Evolutionary conservation across 805 yeast species (phyloP).

Genomic region (Yamadazyma akitaensis): DNA sequence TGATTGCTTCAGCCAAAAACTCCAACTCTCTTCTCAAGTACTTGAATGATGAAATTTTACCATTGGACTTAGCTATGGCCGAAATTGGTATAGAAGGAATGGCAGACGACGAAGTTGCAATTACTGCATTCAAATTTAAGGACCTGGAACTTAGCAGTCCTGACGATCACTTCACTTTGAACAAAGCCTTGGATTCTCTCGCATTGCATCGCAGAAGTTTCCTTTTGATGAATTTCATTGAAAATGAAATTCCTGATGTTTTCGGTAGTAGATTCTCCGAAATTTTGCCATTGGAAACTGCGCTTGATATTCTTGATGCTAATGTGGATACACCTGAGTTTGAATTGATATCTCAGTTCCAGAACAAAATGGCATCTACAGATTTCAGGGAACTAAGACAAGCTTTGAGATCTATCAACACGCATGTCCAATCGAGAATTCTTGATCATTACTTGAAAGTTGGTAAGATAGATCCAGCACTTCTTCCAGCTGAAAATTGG

Average conservation of each 20-base stretch:
- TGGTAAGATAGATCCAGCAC: slow-evolving; percentile 57
- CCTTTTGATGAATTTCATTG: slow-evolving; percentile 53
- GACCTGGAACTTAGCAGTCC: slow-evolving; percentile 44
- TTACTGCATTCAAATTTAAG: slow-evolving; percentile 70
- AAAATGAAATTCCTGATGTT: slow-evolving; percentile 36
- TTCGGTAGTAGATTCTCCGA: slow-evolving; percentile 6
- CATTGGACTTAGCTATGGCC: slow-evolving; percentile 30
- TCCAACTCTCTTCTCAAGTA: slow-evolving; percentile 21
- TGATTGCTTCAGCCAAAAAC: slow-evolving; percentile 25
- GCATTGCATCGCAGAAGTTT: slow-evolving; percentile 58
- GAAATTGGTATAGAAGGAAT: slow-evolving; percentile 40
- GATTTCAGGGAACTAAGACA: slow-evolving; percentile 56
- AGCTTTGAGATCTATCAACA: slow-evolving; percentile 56
- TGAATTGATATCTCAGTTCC: slow-evolving; percentile 48
- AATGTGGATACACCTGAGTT: slow-evolving; percentile 54
- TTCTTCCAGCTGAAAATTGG: slow-evolving; percentile 62
- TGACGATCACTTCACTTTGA: slow-evolving; percentile 33
- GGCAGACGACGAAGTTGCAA: slow-evolving; percentile 59
- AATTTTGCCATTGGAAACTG: slow-evolving; percentile 21
- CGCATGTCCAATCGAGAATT: slow-evolving; percentile 50
- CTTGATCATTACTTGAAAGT: slow-evolving; percentile 54
- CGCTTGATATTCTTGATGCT: slow-evolving; percentile 49
- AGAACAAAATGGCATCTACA: slow-evolving; percentile 22
- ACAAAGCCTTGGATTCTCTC: slow-evolving; percentile 59
- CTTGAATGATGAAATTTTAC: slow-evolving; percentile 31